Evolutionary conservation across 2,329 filamentous ascomycete species (phyloP).

Genomic region (Penicillium sp.): DNA sequence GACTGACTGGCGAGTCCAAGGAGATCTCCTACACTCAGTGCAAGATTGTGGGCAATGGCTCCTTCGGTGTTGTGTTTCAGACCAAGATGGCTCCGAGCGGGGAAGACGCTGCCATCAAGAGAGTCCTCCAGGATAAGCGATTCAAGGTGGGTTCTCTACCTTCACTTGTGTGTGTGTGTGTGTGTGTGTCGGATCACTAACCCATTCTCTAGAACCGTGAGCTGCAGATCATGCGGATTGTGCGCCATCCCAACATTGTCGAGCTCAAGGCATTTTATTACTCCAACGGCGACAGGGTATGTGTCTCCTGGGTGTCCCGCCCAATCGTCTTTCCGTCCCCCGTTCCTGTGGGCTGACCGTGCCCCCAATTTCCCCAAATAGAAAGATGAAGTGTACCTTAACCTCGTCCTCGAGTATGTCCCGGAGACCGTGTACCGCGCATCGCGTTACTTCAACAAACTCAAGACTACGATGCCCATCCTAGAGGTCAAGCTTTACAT

Average conservation of each 20-base stretch:
- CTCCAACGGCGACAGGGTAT: conserved; percentile 95
- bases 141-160: conserved; percentile 72
- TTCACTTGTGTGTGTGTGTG: not conserved
- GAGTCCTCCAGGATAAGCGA: conserved; percentile 96
- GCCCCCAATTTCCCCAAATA: conserved; percentile 35
- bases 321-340: not conserved
- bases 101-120: conserved; percentile 98
- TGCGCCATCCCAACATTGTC: conserved; percentile 97
- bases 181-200: conserved; percentile 29
- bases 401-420: conserved; percentile 95
- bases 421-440: conserved; percentile 98
- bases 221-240: conserved; percentile 99
- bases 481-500: conserved; percentile 99
- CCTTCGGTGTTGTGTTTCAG: conserved; percentile 98
- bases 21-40: conserved; percentile 98
- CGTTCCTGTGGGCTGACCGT: conserved; percentile 5
- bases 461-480: conserved; percentile 99
- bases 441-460: conserved; percentile 98
- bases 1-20: conserved; percentile 90
- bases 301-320: conserved; percentile 30
- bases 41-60: conserved; percentile 99
- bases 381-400: conserved; percentile 99
- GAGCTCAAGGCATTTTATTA: conserved; percentile 99
- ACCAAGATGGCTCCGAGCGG: conserved; percentile 97
- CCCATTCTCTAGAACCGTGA: conserved; percentile 79